These are phyloP conservation scores for Hyaloperonospora arabidopsidis DNA, from an alignment of 352 stramenopile species.

Conservation along the genomic window DNA sequence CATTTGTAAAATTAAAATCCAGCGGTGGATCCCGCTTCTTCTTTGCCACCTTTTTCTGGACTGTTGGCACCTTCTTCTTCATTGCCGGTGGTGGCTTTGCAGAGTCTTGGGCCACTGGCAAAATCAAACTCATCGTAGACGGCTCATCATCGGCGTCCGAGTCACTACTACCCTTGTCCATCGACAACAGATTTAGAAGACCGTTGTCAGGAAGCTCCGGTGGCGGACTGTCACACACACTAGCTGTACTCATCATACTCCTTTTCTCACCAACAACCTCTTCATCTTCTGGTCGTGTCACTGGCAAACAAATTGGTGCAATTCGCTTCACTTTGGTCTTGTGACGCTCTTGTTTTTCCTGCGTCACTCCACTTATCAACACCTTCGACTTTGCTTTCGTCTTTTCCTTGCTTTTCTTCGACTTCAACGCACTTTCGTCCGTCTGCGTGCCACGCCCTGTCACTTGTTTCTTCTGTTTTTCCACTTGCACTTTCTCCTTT, in stretches of 20 bases:
- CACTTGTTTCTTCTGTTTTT: conserved; percentile 11
- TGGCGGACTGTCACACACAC: conserved; percentile 15
- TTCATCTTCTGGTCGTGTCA: conserved; percentile 8
- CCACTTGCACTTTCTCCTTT: conserved; percentile 2
- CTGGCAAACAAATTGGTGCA: conserved; percentile 11
- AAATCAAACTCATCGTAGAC: conserved; percentile 47
- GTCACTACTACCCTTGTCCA: conserved; percentile 46
- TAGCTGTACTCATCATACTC: conserved; percentile 8
- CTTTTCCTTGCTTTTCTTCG: not conserved
- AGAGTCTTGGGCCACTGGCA: conserved; percentile 29
- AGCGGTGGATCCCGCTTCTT: conserved; percentile 17
- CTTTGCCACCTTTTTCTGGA: conserved; percentile 24
- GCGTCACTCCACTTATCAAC: conserved; percentile 4
- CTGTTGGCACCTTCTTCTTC: conserved; percentile 19
- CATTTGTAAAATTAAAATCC: conserved; percentile 51
- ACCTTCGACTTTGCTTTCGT: conserved; percentile 13
- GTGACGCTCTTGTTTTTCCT: conserved; percentile 4
- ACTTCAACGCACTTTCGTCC: conserved; percentile 13
- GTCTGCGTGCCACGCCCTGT: conserved; percentile 9
- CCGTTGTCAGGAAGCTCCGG: conserved; percentile 35
- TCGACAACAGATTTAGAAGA: conserved; percentile 45
- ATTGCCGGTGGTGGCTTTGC: conserved; percentile 18
- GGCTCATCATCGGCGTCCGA: conserved; percentile 41
- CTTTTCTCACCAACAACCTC: conserved; percentile 11
- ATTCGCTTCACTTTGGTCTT: conserved; percentile 21